phyloP scores from a whole-genome alignment of 768 basidiomycete genomes.

The Dioszegia crocea region DNA sequence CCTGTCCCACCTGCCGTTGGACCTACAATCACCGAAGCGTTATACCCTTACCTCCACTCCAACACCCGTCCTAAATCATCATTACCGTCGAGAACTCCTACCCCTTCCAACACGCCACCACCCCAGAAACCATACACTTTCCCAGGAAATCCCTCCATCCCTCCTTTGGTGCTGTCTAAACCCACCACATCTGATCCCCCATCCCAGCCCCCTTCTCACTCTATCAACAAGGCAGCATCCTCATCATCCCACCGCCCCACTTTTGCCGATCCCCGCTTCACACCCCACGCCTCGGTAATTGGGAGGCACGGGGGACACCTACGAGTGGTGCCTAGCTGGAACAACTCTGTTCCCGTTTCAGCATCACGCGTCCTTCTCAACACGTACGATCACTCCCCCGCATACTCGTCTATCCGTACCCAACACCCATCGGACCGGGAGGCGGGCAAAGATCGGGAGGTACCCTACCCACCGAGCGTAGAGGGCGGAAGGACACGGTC shows the following conservation, averaged over 20 bases:
- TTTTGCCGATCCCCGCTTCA: constrained; percentile 14
- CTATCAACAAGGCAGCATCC: not conserved
- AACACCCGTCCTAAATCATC: not conserved
- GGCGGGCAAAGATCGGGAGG: too few relatives aligned
- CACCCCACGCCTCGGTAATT: constrained; percentile 10
- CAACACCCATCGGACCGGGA: not conserved
- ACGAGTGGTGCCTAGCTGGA: constrained; percentile 9
- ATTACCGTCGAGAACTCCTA: not conserved
- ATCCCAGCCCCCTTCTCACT: not conserved
- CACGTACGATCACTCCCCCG: not conserved
- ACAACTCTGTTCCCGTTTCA: not conserved
- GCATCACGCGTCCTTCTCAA: not conserved
- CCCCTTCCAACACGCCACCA: not conserved
- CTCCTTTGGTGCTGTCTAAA: not conserved
- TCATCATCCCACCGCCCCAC: not conserved
- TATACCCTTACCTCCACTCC: constrained; percentile 6
- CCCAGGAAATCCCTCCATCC: not conserved
- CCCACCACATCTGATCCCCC: not conserved
- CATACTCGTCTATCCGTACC: constrained; percentile 7
- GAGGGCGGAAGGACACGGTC: not conserved
- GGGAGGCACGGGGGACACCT: constrained; percentile 6
- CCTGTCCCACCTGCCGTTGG: not conserved
- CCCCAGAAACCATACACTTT: not conserved
- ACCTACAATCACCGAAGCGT: not conserved
- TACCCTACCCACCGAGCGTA: too few relatives aligned